Percentiles rank a stretch among this genome's conserved stretches.
Conservation (phyloP, 257 asterid species). For the Capsicum rhomboideum region DNA sequence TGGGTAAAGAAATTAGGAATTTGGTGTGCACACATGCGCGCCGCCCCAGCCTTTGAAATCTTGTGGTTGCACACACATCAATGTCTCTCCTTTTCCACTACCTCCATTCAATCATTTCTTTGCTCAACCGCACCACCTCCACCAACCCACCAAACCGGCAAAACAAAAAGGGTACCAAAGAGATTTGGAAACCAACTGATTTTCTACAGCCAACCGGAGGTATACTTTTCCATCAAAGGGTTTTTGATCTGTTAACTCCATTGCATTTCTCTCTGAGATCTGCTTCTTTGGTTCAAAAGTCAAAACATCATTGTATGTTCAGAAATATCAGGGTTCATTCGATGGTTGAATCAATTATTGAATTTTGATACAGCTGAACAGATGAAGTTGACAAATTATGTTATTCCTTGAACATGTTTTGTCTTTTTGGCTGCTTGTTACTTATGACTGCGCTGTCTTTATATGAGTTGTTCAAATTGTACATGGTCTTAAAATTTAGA, state of each 20-base stretch:
- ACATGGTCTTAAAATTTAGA: background rate
- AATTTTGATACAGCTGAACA: background rate
- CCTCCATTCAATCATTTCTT: background rate
- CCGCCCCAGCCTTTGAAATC: constrained; percentile 2
- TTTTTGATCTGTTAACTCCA: background rate
- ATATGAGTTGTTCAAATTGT: background rate
- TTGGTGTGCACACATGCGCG: background rate
- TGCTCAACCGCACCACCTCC: constrained; percentile 4
- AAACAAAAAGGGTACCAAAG: background rate
- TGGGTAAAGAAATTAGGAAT: background rate
- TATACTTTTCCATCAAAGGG: background rate
- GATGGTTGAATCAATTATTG: background rate
- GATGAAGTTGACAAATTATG: background rate
- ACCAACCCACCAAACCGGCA: background rate
- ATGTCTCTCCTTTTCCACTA: background rate
- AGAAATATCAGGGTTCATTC: background rate
- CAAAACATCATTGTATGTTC: background rate
- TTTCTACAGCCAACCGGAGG: background rate
- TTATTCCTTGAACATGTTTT: background rate
- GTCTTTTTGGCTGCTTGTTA: background rate
- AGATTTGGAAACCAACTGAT: background rate
- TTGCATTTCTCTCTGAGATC: background rate
- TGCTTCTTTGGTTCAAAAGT: background rate
- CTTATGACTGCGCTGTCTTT: background rate
- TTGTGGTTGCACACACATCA: background rate